Percentiles rank a stretch among this genome's conserved stretches.
phyloP scores from a whole-genome alignment of 2,329 filamentous ascomycete species.

The Tolypocladium sp. region DNA sequence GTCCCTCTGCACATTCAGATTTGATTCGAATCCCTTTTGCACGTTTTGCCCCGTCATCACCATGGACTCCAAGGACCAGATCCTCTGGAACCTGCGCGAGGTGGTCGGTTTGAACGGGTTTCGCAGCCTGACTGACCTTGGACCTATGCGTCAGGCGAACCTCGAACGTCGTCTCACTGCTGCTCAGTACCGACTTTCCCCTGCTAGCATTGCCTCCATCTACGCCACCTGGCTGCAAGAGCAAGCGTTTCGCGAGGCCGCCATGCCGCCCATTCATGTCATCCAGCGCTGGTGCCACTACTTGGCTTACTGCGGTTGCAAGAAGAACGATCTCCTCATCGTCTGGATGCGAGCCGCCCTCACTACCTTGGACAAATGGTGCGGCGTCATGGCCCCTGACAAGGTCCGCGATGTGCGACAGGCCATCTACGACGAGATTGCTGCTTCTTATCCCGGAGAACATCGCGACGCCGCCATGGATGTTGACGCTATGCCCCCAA shows the following conservation, averaged over 20 bases:
- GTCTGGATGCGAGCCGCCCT: constrained; percentile 1
- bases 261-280: neutral
- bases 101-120: constrained; percentile 14
- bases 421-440: neutral
- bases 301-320: neutral
- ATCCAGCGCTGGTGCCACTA: neutral
- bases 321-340: neutral
- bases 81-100: constrained; percentile 11
- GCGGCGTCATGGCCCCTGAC: neutral
- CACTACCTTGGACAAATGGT: neutral
- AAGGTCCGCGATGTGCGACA: neutral
- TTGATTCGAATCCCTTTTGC: neutral
- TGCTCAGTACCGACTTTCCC: constrained; percentile 4
- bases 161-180: constrained; percentile 11
- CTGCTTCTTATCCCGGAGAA: neutral
- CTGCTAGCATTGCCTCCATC: constrained; percentile 11
- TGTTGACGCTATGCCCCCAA: neutral
- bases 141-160: constrained; percentile 12
- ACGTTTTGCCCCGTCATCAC: neutral
- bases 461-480: neutral
- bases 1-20: neutral
- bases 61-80: constrained; percentile 10
- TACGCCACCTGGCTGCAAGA: constrained; percentile 18
- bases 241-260: neutral
- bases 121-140: constrained; percentile 10